Conservation (phyloP, 2,329 filamentous ascomycete species). For the Boeremia exigua region DNA sequence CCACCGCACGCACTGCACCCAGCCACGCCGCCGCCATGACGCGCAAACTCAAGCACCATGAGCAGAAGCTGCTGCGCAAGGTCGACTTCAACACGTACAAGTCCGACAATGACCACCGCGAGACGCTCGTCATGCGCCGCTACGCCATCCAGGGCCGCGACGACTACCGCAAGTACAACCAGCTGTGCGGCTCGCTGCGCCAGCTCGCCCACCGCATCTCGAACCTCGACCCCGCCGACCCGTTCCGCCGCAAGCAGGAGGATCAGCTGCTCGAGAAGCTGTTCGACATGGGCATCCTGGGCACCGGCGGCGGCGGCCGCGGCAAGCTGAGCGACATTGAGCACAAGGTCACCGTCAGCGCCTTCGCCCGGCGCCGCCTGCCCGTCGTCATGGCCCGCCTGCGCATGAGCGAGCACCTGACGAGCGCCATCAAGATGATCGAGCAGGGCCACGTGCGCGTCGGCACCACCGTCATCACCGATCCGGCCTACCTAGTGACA, state of each 20-base stretch:
- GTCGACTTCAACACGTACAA: constrained; percentile 97
- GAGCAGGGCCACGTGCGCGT: constrained; percentile 94
- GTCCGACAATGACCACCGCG: constrained; percentile 84
- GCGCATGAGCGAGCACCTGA: constrained; percentile 90
- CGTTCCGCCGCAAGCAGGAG: constrained; percentile 83
- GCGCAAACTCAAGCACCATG: constrained; percentile 89
- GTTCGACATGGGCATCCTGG: constrained; percentile 87
- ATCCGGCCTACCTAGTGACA: constrained; percentile 87
- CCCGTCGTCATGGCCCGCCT: constrained; percentile 90
- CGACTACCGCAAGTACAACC: constrained; percentile 71
- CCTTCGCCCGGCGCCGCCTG: constrained; percentile 82
- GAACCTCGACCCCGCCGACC: constrained; percentile 77
- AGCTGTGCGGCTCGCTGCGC: constrained; percentile 68
- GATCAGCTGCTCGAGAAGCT: constrained; percentile 88
- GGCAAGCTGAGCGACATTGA: constrained; percentile 75
- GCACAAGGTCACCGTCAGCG: constrained; percentile 84
- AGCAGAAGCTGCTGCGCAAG: constrained; percentile 89
- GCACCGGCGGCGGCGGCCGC: constrained; percentile 66
- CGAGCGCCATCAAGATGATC: constrained; percentile 79
- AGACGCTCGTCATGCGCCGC: constrained; percentile 77
- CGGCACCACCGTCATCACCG: constrained; percentile 87
- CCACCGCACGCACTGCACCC: background rate
- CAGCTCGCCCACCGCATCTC: constrained; percentile 89
- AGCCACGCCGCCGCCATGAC: constrained; percentile 67
- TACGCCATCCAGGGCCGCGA: constrained; percentile 86